Evolutionary conservation across 1,284 basidiomycete species (phyloP), one percentile per base, ranked within the genome.

Genomic region (Waitea zeae): DNA sequence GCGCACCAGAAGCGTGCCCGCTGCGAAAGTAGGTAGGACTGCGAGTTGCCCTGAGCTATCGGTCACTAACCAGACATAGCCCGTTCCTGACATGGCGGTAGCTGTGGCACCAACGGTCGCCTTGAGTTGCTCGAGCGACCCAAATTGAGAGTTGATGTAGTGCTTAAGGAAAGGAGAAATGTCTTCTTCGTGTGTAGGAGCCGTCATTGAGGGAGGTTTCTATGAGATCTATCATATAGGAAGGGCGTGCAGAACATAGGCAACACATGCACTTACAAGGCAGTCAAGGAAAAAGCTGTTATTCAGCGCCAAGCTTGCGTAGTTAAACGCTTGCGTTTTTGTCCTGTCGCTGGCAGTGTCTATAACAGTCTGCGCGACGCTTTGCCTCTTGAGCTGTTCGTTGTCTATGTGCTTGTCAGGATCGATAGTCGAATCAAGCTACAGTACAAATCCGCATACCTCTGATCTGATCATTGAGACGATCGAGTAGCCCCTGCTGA

Each of bases 231-330:
- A n/a, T n/a, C 32, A 12, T 37, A 34, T 36, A 40, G 33, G 35
- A 28, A 19, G 22, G 28, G 30, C 17, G 33, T 24, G 39, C 17
- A 31, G 28, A 34, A 24, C 17, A 22, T 34, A 38, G 20, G 27
- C 20, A 35, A 33, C 28, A 15, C 20, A 33, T 15, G 31, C 20
- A 69, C 84, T 40, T 53, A 92, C 86, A 31, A 98, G 62, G 38
- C 65, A 66, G 46, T 82, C 70, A 18, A 98, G 67, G 66, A 97
- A 98, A 66, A 89, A 98, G 47, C 76, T 78, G 54, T 96, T 97
- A 61, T 98, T 98, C 42, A 96, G 62, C 9, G 93, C 87, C 35
- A 88, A 70, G 41, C 81, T 82, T 2, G 90, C 89, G 49, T 92
- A 89, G 58, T 88, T 95, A 60, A 92, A 97, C 24, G 76, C 74